phyloP scores from a whole-genome alignment of 2,329 filamentous ascomycete genomes.

The Microdochium bolleyi region DNA sequence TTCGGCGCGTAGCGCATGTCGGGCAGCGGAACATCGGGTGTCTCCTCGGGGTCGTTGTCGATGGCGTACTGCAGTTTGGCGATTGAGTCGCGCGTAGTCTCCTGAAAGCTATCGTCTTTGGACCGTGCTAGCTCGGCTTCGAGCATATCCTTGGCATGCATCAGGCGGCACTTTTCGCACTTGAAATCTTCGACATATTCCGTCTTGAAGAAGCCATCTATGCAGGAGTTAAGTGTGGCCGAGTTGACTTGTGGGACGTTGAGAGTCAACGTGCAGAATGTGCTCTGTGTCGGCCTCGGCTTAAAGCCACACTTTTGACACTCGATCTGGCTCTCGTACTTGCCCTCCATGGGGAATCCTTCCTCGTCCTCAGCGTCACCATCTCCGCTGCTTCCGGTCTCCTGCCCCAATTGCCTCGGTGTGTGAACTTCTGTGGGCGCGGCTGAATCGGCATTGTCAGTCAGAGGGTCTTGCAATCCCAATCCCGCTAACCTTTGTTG shows the following conservation, averaged over 20 bases:
- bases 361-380: conserved; percentile 46
- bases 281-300: conserved; percentile 73
- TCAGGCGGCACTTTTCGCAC: conserved; percentile 85
- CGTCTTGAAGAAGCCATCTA: conserved; percentile 89
- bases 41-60: conserved; percentile 71
- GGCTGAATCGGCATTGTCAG: conserved; percentile 4
- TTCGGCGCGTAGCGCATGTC: conserved; percentile 68
- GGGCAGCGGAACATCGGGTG: conserved; percentile 68
- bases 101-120: conserved; percentile 41
- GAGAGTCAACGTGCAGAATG: conserved; percentile 86
- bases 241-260: conserved; percentile 80
- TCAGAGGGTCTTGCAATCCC: conserved; percentile 11
- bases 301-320: conserved; percentile 86
- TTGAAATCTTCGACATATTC: conserved; percentile 97
- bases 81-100: conserved; percentile 49
- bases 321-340: conserved; percentile 88
- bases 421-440: conserved; percentile 3
- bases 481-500: conserved; percentile 21
- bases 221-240: conserved; percentile 77
- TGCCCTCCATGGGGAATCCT: conserved; percentile 87
- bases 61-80: conserved; percentile 61
- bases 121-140: conserved; percentile 49
- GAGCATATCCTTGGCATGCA: conserved; percentile 64
- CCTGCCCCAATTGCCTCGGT: conserved; percentile 8
- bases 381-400: conserved; percentile 4